These are phyloP conservation scores for Glycyrrhiza uralensis DNA, from an alignment of 306 rosid species.

Conservation along the genomic window DNA sequence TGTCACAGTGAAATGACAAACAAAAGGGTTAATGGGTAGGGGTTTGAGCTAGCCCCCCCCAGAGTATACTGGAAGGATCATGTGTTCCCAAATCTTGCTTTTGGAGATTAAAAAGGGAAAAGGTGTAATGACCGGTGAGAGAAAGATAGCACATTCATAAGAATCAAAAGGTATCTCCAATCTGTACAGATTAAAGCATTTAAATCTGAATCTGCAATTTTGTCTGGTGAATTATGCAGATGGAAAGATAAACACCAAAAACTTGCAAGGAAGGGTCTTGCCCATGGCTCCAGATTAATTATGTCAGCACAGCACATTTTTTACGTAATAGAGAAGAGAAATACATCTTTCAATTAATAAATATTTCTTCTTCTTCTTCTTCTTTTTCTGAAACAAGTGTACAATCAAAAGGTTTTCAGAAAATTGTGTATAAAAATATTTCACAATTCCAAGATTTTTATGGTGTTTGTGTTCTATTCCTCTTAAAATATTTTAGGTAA, in stretches of 20 bases:
- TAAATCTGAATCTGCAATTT: background rate
- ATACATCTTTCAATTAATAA: too few species aligned
- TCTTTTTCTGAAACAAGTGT: too few species aligned
- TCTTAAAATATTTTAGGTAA: too few species aligned
- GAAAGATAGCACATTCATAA: constrained; percentile 1
- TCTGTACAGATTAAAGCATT: background rate
- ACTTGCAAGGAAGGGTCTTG: background rate
- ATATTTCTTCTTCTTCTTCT: too few species aligned
- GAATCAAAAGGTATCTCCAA: background rate
- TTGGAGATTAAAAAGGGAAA: constrained; percentile 3
- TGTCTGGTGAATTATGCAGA: background rate
- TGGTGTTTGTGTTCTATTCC: too few species aligned
- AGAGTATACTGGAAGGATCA: constrained; percentile 9
- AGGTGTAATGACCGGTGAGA: background rate
- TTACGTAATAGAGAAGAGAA: too few species aligned
- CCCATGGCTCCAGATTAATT: background rate
- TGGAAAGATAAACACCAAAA: background rate
- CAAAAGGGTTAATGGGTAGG: constrained; percentile 16
- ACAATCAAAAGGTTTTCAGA: too few species aligned
- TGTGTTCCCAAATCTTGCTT: constrained; percentile 22
- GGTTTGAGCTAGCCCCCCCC: background rate
- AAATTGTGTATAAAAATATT: too few species aligned
- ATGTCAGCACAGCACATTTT: background rate
- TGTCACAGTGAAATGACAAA: constrained; percentile 45
- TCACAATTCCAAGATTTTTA: too few species aligned